These are phyloP conservation scores for Pisolithus sp. DNA, from an alignment of 768 basidiomycete genomes.

Conservation along the genomic window DNA sequence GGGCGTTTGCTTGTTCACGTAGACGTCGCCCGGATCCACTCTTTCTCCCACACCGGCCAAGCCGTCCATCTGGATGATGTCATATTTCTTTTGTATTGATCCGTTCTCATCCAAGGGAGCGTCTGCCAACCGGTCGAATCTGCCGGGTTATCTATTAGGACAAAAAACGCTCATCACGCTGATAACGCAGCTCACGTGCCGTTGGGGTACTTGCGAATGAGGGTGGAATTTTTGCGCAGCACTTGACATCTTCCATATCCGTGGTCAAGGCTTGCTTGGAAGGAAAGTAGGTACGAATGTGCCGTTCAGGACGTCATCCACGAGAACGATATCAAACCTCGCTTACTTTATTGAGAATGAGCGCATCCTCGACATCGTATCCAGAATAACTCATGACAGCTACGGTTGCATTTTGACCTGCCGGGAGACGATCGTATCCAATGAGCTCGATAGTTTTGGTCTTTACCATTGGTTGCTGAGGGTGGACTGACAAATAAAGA, in stretches of 20 bases:
- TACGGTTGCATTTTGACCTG: slow-evolving; percentile 96
- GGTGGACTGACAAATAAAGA: slow-evolving; percentile 95
- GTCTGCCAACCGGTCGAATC: slow-evolving; percentile 91
- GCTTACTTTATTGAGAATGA: slow-evolving; percentile 91
- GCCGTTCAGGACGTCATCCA: background rate
- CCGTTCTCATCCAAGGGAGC: slow-evolving; percentile 84
- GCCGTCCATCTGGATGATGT: slow-evolving; percentile 88
- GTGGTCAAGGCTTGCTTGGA: slow-evolving; percentile 87
- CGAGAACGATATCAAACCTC: slow-evolving; percentile 11
- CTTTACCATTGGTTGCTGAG: slow-evolving; percentile 99
- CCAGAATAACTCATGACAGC: slow-evolving; percentile 99
- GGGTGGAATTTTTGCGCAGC: slow-evolving; percentile 88
- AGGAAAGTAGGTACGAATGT: slow-evolving; percentile 6
- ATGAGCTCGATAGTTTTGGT: slow-evolving; percentile 97
- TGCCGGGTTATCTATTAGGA: slow-evolving; percentile 21
- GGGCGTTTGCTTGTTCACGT: slow-evolving; percentile 96
- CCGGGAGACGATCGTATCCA: slow-evolving; percentile 93
- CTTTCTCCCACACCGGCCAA: slow-evolving; percentile 93
- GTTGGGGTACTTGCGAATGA: slow-evolving; percentile 94
- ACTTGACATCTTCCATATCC: slow-evolving; percentile 99
- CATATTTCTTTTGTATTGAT: slow-evolving; percentile 73
- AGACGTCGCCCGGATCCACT: slow-evolving; percentile 88
- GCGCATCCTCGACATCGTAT: slow-evolving; percentile 98
- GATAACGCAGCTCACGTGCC: slow-evolving; percentile 66
- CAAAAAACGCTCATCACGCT: slow-evolving; percentile 1